Base-by-base conservation (phyloP, 257 asterid species). In the Nicotiana knightiana region DNA sequence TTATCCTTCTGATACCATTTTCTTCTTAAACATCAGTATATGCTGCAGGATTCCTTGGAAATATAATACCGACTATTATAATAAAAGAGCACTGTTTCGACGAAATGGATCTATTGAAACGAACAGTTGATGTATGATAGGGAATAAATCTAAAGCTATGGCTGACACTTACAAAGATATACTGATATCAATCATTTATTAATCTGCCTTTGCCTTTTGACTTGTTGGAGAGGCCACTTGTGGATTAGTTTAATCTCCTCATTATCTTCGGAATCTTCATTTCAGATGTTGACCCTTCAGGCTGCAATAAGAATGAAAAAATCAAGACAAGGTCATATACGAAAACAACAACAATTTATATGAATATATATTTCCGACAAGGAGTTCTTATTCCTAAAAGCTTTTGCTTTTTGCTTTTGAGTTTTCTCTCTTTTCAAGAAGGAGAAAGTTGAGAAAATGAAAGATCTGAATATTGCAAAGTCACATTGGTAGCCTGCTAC, bases 221-320 rank as follows among this genome's bases (percentile, higher is more conserved):
- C 62, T 73, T 24, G 43, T 73, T 46, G 79, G 79, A 73, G 48
- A 48, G 15, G 62, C 43, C 79, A 73, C 62, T 48, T 26, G 26
- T 6, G 62, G 7, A 73, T 26, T 73, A 73, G 79, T 73, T 73
- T 73, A 73, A 73, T 71, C 79, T 46, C 24, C 61, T 24, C 37
- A 21, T 12, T 12, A 24, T 73, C 79, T 48, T 73, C 21, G 4
- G 21, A 43, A 43, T 46, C 59, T 71, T 24, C 78, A 71, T 24
- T 71, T 24, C 26, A 17, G 43, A 73, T 73, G 79, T 73, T 48
- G 79, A 73, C 79, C 79, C 79, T 48, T 73, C 79, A 73, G 16
- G 15, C 79, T 73, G 79, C 79, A 73, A 5, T 73, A 21, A 73
- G 79, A 61, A 73, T 73, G 62, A 26, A 48, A 73, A 43, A 48